These are phyloP conservation scores for Nadsonia fulvescens DNA, from an alignment of 805 yeast species.

Conservation along the genomic window DNA sequence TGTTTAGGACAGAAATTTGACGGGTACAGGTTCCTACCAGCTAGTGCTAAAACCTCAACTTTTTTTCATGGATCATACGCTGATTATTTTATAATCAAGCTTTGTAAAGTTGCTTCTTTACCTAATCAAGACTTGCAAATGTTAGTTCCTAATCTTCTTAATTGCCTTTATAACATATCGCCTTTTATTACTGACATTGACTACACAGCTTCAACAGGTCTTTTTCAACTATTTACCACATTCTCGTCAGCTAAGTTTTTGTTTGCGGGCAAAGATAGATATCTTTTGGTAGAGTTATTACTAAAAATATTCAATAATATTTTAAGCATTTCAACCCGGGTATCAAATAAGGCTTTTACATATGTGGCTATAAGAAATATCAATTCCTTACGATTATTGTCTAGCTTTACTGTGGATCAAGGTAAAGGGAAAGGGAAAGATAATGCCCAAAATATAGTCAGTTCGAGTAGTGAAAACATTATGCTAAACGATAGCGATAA, in stretches of 20 bases:
- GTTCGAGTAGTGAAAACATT: too few relatives aligned
- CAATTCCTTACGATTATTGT: conserved; percentile 8
- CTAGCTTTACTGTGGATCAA: conserved; percentile 1
- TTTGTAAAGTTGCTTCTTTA: conserved; percentile 7
- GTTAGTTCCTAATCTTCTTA: conserved; percentile 15
- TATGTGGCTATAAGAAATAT: conserved; percentile 14
- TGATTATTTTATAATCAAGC: conserved; percentile 15
- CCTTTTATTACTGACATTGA: conserved; percentile 15
- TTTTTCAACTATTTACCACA: conserved; percentile 13
- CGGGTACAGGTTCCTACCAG: conserved; percentile 14
- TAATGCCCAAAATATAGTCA: too few relatives aligned
- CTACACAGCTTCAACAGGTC: conserved; percentile 13
- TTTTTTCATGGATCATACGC: conserved; percentile 15
- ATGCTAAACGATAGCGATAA: too few relatives aligned
- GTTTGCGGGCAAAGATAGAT: conserved; percentile 11
- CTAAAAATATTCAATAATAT: conserved; percentile 12
- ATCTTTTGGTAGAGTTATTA: conserved; percentile 9
- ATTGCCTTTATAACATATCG: conserved; percentile 16
- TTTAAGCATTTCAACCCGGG: conserved; percentile 13
- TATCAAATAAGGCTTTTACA: conserved; percentile 12
- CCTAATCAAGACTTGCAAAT: conserved; percentile 8
- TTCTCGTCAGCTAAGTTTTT: conserved; percentile 12
- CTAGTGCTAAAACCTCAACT: conserved; percentile 11
- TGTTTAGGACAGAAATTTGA: conserved; percentile 13
- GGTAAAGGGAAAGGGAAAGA: too few relatives aligned